Evolutionary conservation across 2,329 filamentous ascomycete species (phyloP), one percentile per base, ranked within the genome.

Genomic region (Ophidiomyces ophidiicola): DNA sequence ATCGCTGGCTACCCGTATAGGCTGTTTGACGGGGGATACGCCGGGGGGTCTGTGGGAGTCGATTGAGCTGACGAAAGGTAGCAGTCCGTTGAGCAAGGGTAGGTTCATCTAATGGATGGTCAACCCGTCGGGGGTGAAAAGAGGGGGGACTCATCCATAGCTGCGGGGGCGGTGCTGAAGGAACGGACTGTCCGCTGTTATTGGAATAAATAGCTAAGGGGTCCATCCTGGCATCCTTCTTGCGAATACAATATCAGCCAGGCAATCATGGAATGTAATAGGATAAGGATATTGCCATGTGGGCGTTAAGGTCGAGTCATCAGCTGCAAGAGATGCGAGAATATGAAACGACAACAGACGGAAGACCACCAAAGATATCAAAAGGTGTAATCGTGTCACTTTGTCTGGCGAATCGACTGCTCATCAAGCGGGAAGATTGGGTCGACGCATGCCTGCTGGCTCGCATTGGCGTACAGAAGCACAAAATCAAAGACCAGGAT

Each of bases 201-300:
- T 54, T 50, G 42, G 48, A 46, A 44, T 53, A 51, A 44, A 50
- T 37, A 17, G 30, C 30, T 19, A 44, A 50, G 32, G 38, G 48
- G 45, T 58, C 51, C 38, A 57, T 50, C 26, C 50, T 50, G 47
- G 49, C 44, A 46, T 60, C 55, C 60, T 63, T 63, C 39, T 44
- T 40, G 42, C 45, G 41, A 26, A 24, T 31, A 40, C 10, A 33
- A 8, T 39, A n/a, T n/a, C n/a, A 17, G 23, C 29, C 37, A 20
- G 29, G 20, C 37, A 33, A 39, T 17, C 25, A 33, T 39, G 21
- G 14, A 32, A 28, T 4, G 25, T 28, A 28, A 28, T 19, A 25
- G 24, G 19, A 26, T 33, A 28, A 39, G n/a, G n/a, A n/a, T n/a
- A n/a, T n/a, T n/a, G n/a, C n/a, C n/a, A n/a, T n/a, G n/a, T n/a